Evolutionary conservation across 495 filamentous ascomycete genomes (phyloP).

Genomic region (Eremomyces bilateralis): DNA sequence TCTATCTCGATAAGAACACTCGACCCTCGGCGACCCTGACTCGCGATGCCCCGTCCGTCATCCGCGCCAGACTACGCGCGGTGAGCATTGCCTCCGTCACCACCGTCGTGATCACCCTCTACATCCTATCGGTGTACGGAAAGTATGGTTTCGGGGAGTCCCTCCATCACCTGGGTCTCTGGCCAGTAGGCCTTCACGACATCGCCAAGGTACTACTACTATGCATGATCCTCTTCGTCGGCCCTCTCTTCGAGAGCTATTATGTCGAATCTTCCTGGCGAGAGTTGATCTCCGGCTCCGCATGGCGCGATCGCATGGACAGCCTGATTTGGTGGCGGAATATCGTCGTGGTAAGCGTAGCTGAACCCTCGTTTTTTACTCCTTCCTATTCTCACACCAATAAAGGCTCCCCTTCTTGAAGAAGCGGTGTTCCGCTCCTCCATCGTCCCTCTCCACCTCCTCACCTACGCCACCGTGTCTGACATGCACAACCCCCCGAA

Average conservation of each 20-base stretch:
- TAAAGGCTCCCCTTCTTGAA: conserved; percentile 69
- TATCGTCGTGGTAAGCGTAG: conserved; percentile 30
- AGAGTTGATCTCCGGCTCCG: conserved; percentile 28
- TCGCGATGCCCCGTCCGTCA: conserved; percentile 75
- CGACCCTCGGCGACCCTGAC: conserved; percentile 63
- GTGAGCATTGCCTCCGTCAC: conserved; percentile 49
- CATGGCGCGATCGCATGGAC: conserved; percentile 9
- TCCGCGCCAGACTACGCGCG: conserved; percentile 61
- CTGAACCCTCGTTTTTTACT: conserved; percentile 2
- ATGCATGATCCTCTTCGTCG: conserved; percentile 60
- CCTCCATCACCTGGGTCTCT: conserved; percentile 48
- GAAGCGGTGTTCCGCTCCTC: conserved; percentile 81
- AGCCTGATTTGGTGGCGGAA: conserved; percentile 36
- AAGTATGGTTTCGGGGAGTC: conserved; percentile 26
- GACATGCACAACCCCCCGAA: no score
- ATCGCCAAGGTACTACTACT: conserved; percentile 36
- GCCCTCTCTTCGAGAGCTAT: conserved; percentile 59
- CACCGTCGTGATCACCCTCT: conserved; percentile 35
- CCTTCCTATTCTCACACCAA: background rate
- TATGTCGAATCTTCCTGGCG: conserved; percentile 51
- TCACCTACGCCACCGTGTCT: conserved; percentile 31
- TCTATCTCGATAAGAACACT: conserved; percentile 64
- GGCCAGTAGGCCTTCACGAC: conserved; percentile 44
- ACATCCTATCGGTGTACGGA: conserved; percentile 30
- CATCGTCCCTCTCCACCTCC: conserved; percentile 57